Base-by-base conservation (phyloP, 176 grass and related monocot species). In the Hyparrhenia diplandra region DNA sequence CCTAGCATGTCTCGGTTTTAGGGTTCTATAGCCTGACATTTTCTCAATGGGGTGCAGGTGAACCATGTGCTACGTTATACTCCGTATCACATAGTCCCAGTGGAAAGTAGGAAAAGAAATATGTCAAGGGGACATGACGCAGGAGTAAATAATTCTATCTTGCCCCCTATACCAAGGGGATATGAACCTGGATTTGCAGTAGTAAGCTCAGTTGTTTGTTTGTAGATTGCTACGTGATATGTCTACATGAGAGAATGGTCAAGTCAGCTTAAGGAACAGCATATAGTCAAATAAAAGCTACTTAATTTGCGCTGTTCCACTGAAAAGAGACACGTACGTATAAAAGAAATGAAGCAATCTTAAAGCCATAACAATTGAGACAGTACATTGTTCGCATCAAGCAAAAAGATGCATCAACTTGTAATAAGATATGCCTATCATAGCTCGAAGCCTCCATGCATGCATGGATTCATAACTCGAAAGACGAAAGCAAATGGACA, bases 261-360 rank as follows among this genome's bases (percentile, higher is more conserved):
- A 85, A 82, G 16, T 85, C 78, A 76, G n/a, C 34, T 66, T 66
- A 70, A 27, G 60, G 21, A 77, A 29, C 16, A 57, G 16, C 87
- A 82, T 47, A 82, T 81, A 23, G 65, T 82, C 87, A 85, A 89
- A 25, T 59, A 24, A 59, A 57, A 35, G 42, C 23, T 77, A 82
- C 83, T 88, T 80, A 80, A 79, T 21, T 20, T 54, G 6, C 17
- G 34, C 3, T 85, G 83, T 77, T 82, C 35, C 43, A 24, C 18
- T 85, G 29, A 85, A 71, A 81, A 77, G 82, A 17, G 63, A 77
- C 83, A 85, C 27, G 9, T 30, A 66, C 4, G 21, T 45, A 30
- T 65, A 77, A 89, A n/a, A 82, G 34, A 89, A 85, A 73, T 47
- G n/a, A 77, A 29, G 65, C 27, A 52, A 59, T 36, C 65, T 35